phyloP scores from a whole-genome alignment of 306 rosid genomes.

The Lotus japonicus region DNA sequence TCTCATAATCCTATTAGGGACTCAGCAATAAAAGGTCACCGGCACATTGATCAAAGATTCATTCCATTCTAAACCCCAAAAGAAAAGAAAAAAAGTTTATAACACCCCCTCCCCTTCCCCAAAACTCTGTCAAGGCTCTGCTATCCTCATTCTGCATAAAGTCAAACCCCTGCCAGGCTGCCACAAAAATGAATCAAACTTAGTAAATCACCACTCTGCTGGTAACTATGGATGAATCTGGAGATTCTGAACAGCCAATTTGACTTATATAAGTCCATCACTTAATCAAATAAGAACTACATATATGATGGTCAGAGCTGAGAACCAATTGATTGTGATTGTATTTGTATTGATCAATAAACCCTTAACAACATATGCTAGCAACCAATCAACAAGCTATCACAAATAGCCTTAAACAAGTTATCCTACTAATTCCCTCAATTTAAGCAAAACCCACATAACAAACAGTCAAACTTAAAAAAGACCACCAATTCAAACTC shows the following conservation, averaged over 20 bases:
- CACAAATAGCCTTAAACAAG: background rate
- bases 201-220: background rate
- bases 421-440: background rate
- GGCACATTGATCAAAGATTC: background rate
- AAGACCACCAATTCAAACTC: background rate
- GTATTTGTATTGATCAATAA: background rate
- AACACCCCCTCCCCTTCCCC: no score
- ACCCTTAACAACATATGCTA: background rate
- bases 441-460: slow-evolving; percentile 6
- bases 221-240: background rate
- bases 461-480: background rate
- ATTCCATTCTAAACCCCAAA: background rate
- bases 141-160: background rate
- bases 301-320: background rate
- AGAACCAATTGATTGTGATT: background rate
- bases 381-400: slow-evolving; percentile 1
- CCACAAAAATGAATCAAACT: background rate
- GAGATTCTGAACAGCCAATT: background rate
- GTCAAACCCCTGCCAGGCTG: slow-evolving; percentile 9
- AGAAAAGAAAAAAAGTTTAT: no score
- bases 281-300: background rate
- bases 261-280: background rate
- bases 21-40: background rate
- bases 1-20: background rate
- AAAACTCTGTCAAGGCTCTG: background rate